Conservation (phyloP, 2,329 filamentous ascomycete genomes). For the Biscogniauxia mediterranea region DNA sequence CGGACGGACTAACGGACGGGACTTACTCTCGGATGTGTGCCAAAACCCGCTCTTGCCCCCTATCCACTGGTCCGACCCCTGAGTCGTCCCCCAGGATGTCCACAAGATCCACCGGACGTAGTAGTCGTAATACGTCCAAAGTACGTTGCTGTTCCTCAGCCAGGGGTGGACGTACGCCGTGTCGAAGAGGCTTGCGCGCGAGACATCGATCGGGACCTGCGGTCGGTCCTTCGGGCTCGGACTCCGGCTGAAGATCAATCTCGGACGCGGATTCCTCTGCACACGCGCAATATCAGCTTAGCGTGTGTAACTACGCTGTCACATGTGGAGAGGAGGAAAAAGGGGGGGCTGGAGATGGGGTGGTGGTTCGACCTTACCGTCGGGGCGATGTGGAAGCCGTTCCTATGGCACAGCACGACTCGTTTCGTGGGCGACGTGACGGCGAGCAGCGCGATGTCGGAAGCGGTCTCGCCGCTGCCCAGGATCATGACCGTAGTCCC, state of each 20-base stretch:
- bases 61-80: conserved; percentile 48
- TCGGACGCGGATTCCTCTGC: conserved; percentile 29
- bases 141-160: conserved; percentile 40
- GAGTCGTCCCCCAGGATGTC: conserved; percentile 43
- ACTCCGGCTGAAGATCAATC: conserved; percentile 20
- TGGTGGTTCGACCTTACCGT: conserved; percentile 32
- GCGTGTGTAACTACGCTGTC: background rate
- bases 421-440: conserved; percentile 41
- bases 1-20: too few species aligned
- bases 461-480: conserved; percentile 45
- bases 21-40: conserved; percentile 25
- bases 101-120: conserved; percentile 44
- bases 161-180: conserved; percentile 49
- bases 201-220: conserved; percentile 47
- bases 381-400: conserved; percentile 46
- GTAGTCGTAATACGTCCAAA: conserved; percentile 46
- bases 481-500: conserved; percentile 41
- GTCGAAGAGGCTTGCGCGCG: conserved; percentile 48
- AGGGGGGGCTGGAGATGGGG: too few species aligned
- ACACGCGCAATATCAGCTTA: background rate
- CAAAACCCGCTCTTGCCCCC: conserved; percentile 41
- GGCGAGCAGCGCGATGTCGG: conserved; percentile 45
- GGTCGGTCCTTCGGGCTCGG: conserved; percentile 23
- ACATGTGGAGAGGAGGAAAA: too few species aligned
- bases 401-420: conserved; percentile 44